Percentiles rank a stretch among this genome's conserved stretches.
These are phyloP conservation scores for Clonostachys solani DNA, from an alignment of 2,329 filamentous ascomycete species.

Conservation along the genomic window DNA sequence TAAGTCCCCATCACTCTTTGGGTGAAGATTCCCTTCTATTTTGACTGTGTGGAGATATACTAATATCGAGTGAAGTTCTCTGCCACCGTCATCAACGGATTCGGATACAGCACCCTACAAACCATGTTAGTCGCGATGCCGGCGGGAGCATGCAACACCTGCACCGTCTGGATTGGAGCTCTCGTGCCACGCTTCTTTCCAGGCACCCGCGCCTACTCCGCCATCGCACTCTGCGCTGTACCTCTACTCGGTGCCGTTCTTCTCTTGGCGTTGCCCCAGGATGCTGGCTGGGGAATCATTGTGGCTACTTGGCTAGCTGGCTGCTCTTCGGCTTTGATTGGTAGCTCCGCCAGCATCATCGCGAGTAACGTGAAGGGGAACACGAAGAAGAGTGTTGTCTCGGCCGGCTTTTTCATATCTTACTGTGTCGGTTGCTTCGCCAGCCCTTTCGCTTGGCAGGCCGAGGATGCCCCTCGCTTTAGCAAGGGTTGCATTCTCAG, in stretches of 20 bases:
- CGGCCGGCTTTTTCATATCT: conserved; percentile 13
- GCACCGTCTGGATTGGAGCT: conserved; percentile 7
- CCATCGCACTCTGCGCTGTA: neutral
- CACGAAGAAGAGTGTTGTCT: conserved; percentile 17
- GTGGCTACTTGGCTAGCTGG: conserved; percentile 15
- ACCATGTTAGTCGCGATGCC: conserved; percentile 6
- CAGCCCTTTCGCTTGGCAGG: conserved; percentile 12
- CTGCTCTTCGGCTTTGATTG: conserved; percentile 7
- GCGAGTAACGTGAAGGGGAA: conserved; percentile 20
- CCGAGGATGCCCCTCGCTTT: conserved; percentile 12
- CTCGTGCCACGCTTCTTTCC: conserved; percentile 10
- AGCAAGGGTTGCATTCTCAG: conserved; percentile 11
- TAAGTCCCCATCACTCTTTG: neutral
- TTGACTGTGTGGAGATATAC: neutral
- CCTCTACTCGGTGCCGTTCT: conserved; percentile 1
- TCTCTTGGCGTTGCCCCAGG: conserved; percentile 9
- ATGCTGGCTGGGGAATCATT: conserved; percentile 13
- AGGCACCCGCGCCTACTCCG: conserved; percentile 8
- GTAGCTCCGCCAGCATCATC: conserved; percentile 11
- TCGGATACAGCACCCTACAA: conserved; percentile 5
- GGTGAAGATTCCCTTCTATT: neutral
- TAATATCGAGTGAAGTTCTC: neutral
- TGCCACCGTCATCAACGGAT: conserved; percentile 6
- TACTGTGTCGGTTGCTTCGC: conserved; percentile 17
- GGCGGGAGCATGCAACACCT: conserved; percentile 1